Evolutionary conservation across 2,329 filamentous ascomycete genomes (phyloP).

Genomic region (Scortechinia acanthostroma): DNA sequence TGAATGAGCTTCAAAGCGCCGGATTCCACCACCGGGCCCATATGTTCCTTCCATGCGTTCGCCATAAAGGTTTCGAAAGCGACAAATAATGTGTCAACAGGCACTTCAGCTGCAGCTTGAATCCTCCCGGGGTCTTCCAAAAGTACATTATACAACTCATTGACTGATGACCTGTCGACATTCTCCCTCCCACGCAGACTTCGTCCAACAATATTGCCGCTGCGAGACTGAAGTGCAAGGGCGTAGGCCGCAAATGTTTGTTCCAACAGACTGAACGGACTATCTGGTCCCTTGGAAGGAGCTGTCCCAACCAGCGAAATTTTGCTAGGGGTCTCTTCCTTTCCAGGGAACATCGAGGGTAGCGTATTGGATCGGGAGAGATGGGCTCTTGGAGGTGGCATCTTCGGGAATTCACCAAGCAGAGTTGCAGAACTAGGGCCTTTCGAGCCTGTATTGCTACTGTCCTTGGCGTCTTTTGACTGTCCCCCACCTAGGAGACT

Average conservation of each 20-base stretch:
- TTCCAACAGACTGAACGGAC: constrained; percentile 69
- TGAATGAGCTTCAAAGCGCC: constrained; percentile 71
- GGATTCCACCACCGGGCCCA: constrained; percentile 75
- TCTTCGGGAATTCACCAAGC: constrained; percentile 11
- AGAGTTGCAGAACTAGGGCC: not conserved
- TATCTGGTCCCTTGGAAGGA: constrained; percentile 43
- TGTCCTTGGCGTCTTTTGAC: constrained; percentile 29
- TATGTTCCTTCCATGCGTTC: constrained; percentile 80
- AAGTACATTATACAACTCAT: constrained; percentile 82
- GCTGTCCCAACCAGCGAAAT: constrained; percentile 30
- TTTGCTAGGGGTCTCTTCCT: constrained; percentile 25
- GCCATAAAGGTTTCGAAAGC: constrained; percentile 90
- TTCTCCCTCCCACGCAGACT: constrained; percentile 62
- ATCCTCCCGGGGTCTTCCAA: constrained; percentile 77
- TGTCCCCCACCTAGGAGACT: constrained; percentile 65
- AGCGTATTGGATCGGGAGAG: constrained; percentile 34
- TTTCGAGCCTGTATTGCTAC: constrained; percentile 26
- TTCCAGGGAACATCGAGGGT: constrained; percentile 31
- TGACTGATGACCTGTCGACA: constrained; percentile 74
- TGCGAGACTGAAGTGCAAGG: constrained; percentile 73
- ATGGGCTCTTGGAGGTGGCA: constrained; percentile 32
- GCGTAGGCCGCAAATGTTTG: constrained; percentile 80
- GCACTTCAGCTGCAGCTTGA: constrained; percentile 67
- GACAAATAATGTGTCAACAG: constrained; percentile 78
- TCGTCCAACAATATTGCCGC: constrained; percentile 78